Evolutionary conservation across 495 filamentous ascomycete genomes (phyloP), one percentile per base, ranked within the genome.

Genomic region (Xylaria curta): DNA sequence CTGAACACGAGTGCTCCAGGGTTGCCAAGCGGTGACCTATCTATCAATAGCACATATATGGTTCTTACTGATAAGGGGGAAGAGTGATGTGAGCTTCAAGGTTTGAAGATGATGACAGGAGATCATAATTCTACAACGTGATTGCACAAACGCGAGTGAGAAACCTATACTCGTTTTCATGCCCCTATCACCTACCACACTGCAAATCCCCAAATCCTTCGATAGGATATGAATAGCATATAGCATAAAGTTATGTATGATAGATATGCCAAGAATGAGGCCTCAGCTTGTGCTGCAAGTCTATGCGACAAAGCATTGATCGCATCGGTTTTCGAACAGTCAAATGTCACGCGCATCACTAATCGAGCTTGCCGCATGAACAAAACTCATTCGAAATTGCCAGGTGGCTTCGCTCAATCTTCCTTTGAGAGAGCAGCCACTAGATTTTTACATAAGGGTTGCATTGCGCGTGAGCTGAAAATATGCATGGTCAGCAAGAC

Each of bases 381-480:
- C 58, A 21, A 60, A 17, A 38, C n/a, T 12, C 58, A 2, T 10
- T 60, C 19, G 19, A 19, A 21, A 60, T 60, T 38, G 58, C 1
- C 19, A 12, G 33, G 58, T 33, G 31, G 6, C 1, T 60, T 60
- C 33, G 31, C 31, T 60, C 58, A 21, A 40, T 38, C 3, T n/a
- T 8, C 12, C 58, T 13, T 38, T 21, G 31, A 60, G 33, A 31
- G 19, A n/a, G 58, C 21, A 26, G 53, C 53, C 53, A 28, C 24
- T 56, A 56, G n/a, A 3, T n/a, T 42, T 54, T 12, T 31, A 42
- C 26, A 13, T 60, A 17, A 24, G 47, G 66, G 66, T 61, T 69
- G 28, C 66, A 69, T 69, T 7, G 53, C 26, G 10, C 40, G 13
- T 47, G 40, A 69, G 69, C 69, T 71, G 69, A 71, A 71, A 65